Base-by-base conservation (phyloP, 306 rosid species). In the Inga leiocalycina region DNA sequence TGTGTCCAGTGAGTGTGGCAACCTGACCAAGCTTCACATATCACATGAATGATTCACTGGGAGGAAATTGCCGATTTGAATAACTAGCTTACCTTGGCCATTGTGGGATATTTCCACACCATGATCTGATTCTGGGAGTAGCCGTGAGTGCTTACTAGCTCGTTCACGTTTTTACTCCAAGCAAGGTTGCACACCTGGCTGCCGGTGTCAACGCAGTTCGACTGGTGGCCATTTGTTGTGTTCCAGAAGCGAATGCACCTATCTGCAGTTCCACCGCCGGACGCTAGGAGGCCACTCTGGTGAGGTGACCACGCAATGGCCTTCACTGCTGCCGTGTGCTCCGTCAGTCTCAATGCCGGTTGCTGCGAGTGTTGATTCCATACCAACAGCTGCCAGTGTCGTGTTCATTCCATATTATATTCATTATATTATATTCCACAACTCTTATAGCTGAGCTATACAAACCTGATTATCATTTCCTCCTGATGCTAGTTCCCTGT, bases 301-400 rank as follows among this genome's bases (percentile, higher is more conserved):
- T 97, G 99, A 56, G 99, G 98, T 24, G 99, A 97, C 99, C 99
- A 97, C 65, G 97, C 91, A 35, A 97, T 97, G 85, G 99, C 99
- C 90, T 97, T 97, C 61, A 97, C 98, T 4, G 99, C 99, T 45
- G 99, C 99, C 6, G 95, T 97, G 83, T 97, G 99, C 82, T 97
- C 97, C 1, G 97, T 97, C 10, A 97, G 90, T 68, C 94, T 92
- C 84, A 94, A 67, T 35, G 86, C 52, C 34, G 99, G 99, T 76
- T 93, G 97, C 91, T 97, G 95, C 49, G 97, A 89, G 37, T 94
- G 99, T 81, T 94, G 99, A 82, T 94, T 94, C 99, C 98, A 97
- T 15, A 97, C 97, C 91, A 97, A 79, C 1, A 97, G 97, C 99
- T 97, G 88, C 81, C 78, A 84, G 71, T 66, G 70, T 10, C 15